Evolutionary conservation across 768 basidiomycete species (phyloP), one percentile per base, ranked within the genome.

Genomic region (Naganishia onofrii): DNA sequence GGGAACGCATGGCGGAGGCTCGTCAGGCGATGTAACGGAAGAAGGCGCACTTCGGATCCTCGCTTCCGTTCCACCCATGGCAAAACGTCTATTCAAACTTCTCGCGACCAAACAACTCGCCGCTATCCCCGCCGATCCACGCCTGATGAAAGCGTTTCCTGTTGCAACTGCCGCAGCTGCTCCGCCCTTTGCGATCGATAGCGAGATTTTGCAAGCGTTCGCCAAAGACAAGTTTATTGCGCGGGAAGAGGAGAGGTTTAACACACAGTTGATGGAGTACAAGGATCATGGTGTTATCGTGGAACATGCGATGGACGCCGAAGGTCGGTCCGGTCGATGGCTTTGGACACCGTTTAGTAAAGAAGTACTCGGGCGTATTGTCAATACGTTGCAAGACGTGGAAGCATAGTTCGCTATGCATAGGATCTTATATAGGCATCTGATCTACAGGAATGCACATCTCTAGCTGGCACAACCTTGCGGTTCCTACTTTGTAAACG

Each of bases 291-390:
- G 87, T 2, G 78, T 97, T 77, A 87, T 97, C n/a, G 83, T 91
- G 48, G 81, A 83, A 31, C 78, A 78, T 6, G 51, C 51, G 2
- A 83, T 74, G 78, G 83, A 69, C 81, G 82, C 48, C 75, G 85
- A 71, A 79, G 84, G 38, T 84, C 85, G 66, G 77, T 76, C 38
- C 76, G 82, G 63, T 87, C 92, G 81, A 72, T 84, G 87, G 76
- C 81, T 93, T 52, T 96, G 93, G 93, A 91, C 96, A 74, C 91
- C 92, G 1, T 75, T 97, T 74, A 84, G 90, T 72, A 89, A 88
- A 79, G 91, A 93, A 76, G 84, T 89, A 74, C 77, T 94, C 26
- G 77, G 74, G 71, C 73, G 78, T 69, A 75, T 81, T 10, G 29
- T 82, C n/a, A 79, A 77, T 46, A 79, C 69, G 5, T 71, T 77